These are phyloP conservation scores for Scytalidium sp. DNA, from an alignment of 2,329 filamentous ascomycete species.

Conservation along the genomic window DNA sequence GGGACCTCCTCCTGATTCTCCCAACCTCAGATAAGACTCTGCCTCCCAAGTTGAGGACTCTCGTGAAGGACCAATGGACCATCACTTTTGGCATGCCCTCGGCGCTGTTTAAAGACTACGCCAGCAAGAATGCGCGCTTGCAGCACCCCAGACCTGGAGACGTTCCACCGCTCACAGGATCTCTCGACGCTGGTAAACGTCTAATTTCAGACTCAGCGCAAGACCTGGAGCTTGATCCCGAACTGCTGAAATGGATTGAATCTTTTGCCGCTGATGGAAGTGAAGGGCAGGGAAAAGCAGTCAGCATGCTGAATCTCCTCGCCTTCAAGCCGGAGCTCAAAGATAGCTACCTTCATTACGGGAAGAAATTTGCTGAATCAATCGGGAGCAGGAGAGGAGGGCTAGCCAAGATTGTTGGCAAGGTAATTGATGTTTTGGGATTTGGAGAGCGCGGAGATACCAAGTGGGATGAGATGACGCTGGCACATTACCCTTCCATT, in stretches of 20 bases:
- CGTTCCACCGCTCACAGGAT: conserved; percentile 33
- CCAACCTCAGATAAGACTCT: conserved; percentile 22
- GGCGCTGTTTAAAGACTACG: conserved; percentile 34
- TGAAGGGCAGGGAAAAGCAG: conserved; percentile 36
- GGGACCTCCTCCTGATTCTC: conserved; percentile 47
- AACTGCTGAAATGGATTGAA: conserved; percentile 48
- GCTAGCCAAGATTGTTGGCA: conserved; percentile 59
- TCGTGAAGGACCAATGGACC: conserved; percentile 30
- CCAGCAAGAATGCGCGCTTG: conserved; percentile 31
- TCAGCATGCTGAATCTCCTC: conserved; percentile 63
- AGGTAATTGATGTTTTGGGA: conserved; percentile 39
- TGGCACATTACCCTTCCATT: conserved; percentile 63
- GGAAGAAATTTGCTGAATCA: conserved; percentile 44
- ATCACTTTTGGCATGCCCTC: conserved; percentile 41
- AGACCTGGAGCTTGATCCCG: conserved; percentile 50
- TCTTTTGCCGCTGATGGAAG: conserved; percentile 22
- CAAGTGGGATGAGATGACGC: conserved; percentile 60
- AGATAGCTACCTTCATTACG: conserved; percentile 54
- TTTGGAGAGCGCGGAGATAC: conserved; percentile 22
- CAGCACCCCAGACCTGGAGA: conserved; percentile 32
- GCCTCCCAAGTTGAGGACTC: conserved; percentile 19
- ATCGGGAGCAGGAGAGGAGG: conserved; percentile 54
- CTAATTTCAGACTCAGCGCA: conserved; percentile 33
- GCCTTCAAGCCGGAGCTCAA: conserved; percentile 52
- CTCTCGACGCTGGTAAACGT: conserved; percentile 23